A percentile compares a stretch with the other conserved stretches of the same genome.
Evolutionary conservation across 2,329 filamentous ascomycete genomes (phyloP).

Genomic region (Calycina herbarum): DNA sequence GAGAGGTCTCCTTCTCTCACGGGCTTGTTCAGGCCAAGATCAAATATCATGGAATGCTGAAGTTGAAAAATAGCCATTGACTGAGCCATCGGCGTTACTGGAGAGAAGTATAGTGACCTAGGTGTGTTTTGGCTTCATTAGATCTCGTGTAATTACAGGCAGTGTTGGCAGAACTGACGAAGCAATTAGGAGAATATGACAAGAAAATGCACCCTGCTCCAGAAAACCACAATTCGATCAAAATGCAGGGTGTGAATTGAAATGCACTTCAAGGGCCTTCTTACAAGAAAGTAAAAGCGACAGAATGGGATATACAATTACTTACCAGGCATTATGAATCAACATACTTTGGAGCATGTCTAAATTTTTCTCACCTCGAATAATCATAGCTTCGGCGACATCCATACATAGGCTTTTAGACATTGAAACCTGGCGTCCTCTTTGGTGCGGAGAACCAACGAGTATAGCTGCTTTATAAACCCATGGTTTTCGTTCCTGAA

Average conservation of each 20-base stretch:
- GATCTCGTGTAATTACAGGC: not conserved
- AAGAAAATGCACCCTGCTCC: too few species aligned
- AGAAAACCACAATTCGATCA: too few species aligned
- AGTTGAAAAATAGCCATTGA: constrained; percentile 26
- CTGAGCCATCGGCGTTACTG: constrained; percentile 19
- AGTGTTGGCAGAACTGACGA: not conserved
- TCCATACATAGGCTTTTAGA: constrained; percentile 24
- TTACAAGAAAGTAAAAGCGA: not conserved
- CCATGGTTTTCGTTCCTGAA: constrained; percentile 24
- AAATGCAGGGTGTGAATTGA: not conserved
- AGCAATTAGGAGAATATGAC: too few species aligned
- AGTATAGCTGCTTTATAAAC: constrained; percentile 24
- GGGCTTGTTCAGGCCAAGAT: constrained; percentile 27
- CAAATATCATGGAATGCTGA: constrained; percentile 24
- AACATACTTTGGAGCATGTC: constrained; percentile 32
- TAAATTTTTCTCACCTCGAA: constrained; percentile 26
- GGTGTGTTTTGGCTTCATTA: not conserved
- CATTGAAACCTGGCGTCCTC: constrained; percentile 20
- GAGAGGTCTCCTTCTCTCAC: constrained; percentile 19
- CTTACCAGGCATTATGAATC: constrained; percentile 29
- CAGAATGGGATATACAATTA: not conserved
- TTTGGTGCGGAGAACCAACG: constrained; percentile 20
- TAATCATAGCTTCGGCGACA: constrained; percentile 22
- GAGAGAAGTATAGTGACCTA: constrained; percentile 25
- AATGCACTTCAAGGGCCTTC: not conserved